Base-by-base conservation (phyloP, 805 yeast species). In the Starmerella geochares region DNA sequence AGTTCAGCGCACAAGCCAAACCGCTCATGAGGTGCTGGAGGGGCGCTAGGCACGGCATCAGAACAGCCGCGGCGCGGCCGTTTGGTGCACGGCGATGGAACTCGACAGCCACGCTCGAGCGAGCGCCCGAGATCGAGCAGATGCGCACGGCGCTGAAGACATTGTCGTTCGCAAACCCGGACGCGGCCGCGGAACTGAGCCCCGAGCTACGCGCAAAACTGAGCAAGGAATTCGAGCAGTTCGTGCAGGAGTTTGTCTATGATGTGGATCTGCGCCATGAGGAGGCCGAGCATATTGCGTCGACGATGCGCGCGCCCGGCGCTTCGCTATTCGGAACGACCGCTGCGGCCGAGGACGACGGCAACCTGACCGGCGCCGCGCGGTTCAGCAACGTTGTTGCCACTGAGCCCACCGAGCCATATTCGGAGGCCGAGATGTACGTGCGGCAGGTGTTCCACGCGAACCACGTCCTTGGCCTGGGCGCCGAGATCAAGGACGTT, bases 341-440 rank as follows among this genome's bases (percentile, higher is more conserved):
- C 11, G 47, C 28, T 8, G 49, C 28, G 13, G 42, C 45, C 24
- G 32, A 42, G 9, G 29, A 39, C 23, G 54, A 48, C 47, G 54
- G 50, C n/a, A 55, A 48, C 52, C 44, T 43, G 45, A 47, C 48
- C 39, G 56, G 50, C 40, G 39, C 28, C 29, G 32, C 52, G 16
- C 51, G 62, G 64, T 81, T 72, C 64, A 92, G 95, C 43, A 74
- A 75, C 54, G 72, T 87, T 53, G 73, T 74, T 46, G 79, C 80
- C 33, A 75, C 90, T 0, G 70, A 76, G 8, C 72, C 71, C 36
- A 72, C 73, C 50, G 79, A 77, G 64, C 79, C 88, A 35, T 88
- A 85, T 65, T 75, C 94, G 1, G 67, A 71, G 36, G 86, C 85
- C 58, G 96, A 88, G 65, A 72, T 87, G 44, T 80, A 75, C 55